Evolutionary conservation across 2,329 filamentous ascomycete species (phyloP), one percentile per base, ranked within the genome.

Genomic region (Paecilomyces dactylethromorphus): DNA sequence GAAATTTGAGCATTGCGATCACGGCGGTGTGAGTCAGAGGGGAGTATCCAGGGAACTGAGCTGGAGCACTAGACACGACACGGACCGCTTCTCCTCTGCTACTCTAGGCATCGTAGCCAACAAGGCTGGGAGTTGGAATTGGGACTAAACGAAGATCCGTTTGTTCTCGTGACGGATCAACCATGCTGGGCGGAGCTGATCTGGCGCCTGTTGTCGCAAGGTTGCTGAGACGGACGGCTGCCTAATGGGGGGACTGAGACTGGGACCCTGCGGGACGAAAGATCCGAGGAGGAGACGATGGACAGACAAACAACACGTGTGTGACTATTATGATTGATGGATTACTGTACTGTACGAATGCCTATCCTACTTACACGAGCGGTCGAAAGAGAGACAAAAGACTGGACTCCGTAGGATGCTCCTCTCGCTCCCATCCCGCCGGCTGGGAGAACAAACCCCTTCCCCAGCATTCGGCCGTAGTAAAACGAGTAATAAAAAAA

Each of bases 401-500:
- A 57, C 32, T 58, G 51, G 33, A 58, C 56, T 39, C 56, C 56
- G 52, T 50, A 52, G 35, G 39, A 58, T 58, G 56, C 56, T 52
- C 39, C 32, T 52, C 49, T 52, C 24, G 11, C 53, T 54, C 51
- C 33, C 52, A 51, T 29, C 60, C 56, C 49, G 32, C 62, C 56
- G 32, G 52, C 53, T 49, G n/a, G 33, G 61, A 55, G 33, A 29
- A n/a, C n/a, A n/a, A 39, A 49, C 53, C 32, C 18, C n/a, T 56
- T 55, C 53, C 53, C 53, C 52, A 55, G 53, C 50, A 58, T 54
- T 35, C 53, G 58, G 59, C 58, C 58, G 49, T 54, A 59, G 57
- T 35, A 62, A 53, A 49, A 58, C n/a, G n/a, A n/a, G n/a, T n/a
- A n/a, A n/a, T n/a, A 57, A 61, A 55, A 58, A 55, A 56, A 21